Conservation (phyloP, 2,329 filamentous ascomycete genomes). For the Cladosporium oxysporum region DNA sequence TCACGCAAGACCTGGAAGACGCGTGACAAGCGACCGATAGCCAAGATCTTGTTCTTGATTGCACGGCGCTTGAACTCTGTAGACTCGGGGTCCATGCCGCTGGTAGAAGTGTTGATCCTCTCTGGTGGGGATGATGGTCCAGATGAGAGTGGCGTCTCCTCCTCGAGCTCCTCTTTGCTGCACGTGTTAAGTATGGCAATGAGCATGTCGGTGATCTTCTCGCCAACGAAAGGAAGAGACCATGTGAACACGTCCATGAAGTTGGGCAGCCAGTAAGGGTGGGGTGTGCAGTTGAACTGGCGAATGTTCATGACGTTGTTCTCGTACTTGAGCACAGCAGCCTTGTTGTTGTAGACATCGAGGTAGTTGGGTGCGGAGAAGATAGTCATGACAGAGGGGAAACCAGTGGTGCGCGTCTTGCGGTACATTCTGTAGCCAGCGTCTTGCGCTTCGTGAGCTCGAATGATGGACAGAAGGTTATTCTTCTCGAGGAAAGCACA, state of each 20-base stretch:
- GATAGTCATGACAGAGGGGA: conserved; percentile 99
- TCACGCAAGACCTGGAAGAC: conserved; percentile 98
- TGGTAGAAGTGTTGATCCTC: conserved; percentile 38
- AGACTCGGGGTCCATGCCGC: conserved; percentile 71
- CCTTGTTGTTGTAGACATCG: conserved; percentile 99
- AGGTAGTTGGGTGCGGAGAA: conserved; percentile 99
- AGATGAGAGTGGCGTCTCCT: conserved; percentile 76
- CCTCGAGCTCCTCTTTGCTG: conserved; percentile 95
- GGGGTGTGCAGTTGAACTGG: conserved; percentile 98
- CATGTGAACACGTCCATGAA: conserved; percentile 99
- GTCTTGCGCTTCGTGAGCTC: conserved; percentile 97
- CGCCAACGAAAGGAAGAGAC: conserved; percentile 96
- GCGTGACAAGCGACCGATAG: conserved; percentile 91
- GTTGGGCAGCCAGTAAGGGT: conserved; percentile 99
- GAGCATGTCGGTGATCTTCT: conserved; percentile 98
- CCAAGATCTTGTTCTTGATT: conserved; percentile 99
- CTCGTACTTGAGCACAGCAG: conserved; percentile 97
- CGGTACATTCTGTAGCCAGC: conserved; percentile 99
- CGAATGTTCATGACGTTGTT: conserved; percentile 99
- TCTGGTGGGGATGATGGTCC: conserved; percentile 75
- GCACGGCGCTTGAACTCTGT: conserved; percentile 92
- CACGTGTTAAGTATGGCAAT: conserved; percentile 98
- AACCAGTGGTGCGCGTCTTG: conserved; percentile 96
- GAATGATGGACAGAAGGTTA: conserved; percentile 93
- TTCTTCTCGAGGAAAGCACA: conserved; percentile 99